Evolutionary conservation across 2,329 filamentous ascomycete species (phyloP), one percentile per base, ranked within the genome.

Genomic region (Purpureocillium lavendulum): DNA sequence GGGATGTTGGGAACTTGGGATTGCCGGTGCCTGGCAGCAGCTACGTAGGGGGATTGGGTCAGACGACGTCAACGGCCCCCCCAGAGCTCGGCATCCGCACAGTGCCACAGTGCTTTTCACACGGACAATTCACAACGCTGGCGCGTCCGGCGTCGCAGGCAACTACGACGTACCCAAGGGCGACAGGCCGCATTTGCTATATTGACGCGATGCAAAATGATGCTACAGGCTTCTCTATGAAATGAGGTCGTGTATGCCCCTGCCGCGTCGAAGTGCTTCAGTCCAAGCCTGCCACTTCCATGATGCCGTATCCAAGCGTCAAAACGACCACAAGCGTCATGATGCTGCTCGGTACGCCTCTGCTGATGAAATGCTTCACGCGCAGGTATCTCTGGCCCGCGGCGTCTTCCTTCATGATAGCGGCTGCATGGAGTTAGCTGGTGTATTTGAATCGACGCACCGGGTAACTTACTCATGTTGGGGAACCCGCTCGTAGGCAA

Each of bases 371-470:
- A 60, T 98, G 92, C 57, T 84, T 85, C 38, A 98, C 94, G 44
- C 84, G 73, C 39, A 98, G 73, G 57, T 98, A 98, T 40, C 92
- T 75, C 58, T 94, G 87, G 8, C 92, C 92, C 0, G 89, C 94
- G 1, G 86, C 77, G 53, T 98, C 90, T 65, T 98, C 92, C 73
- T 97, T 97, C 92, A 98, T 97, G 54, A 98, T 97, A 4, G 92
- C 92, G 55, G 92, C 87, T 94, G 37, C 13, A 33, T 7, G 8
- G 35, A 33, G 44, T 58, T 43, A 61, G 55, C 36, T 32, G 30
- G 21, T 11, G 9, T 34, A 26, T 28, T 9, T 38, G 21, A n/a
- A 34, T 21, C 13, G 30, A 12, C 16, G 32, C 14, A 33, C 21
- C 5, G 4, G 4, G 8, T 14, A 34, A 84, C 88, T 73, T 77